These are phyloP conservation scores for Mentha longifolia DNA, from an alignment of 257 asterid genomes.

Conservation along the genomic window DNA sequence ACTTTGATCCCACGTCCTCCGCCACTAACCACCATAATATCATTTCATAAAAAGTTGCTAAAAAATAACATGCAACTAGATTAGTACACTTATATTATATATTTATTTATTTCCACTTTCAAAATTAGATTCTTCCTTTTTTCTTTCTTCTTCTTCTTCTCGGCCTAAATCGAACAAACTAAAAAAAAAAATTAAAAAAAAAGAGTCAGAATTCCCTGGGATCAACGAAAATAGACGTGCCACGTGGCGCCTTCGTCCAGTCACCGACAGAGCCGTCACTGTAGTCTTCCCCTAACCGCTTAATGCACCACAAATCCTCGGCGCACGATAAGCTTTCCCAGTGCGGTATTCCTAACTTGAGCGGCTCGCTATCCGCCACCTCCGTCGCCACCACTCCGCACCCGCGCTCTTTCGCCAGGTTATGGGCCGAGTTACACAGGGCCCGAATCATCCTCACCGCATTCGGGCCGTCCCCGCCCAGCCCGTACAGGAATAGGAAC, in stretches of 20 bases:
- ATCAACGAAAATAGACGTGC: slow-evolving; percentile 83
- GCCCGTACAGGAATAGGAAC: slow-evolving; percentile 81
- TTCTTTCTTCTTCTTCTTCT: neutral
- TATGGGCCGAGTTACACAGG: slow-evolving; percentile 66
- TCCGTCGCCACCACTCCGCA: slow-evolving; percentile 94
- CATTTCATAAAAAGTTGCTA: neutral
- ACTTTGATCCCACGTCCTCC: slow-evolving; percentile 3
- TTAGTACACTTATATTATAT: neutral
- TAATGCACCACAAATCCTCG: slow-evolving; percentile 91
- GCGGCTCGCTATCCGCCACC: slow-evolving; percentile 71
- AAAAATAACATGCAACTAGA: neutral
- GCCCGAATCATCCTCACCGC: slow-evolving; percentile 39
- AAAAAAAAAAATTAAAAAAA: neutral
- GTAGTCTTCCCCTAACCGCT: slow-evolving; percentile 71
- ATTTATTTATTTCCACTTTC: neutral
- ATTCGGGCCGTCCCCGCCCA: slow-evolving; percentile 86
- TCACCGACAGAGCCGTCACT: slow-evolving; percentile 83
- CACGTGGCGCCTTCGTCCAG: slow-evolving; percentile 88
- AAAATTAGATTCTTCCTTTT: slow-evolving; percentile 21
- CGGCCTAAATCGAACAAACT: neutral
- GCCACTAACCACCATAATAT: slow-evolving; percentile 19
- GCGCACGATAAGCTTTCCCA: slow-evolving; percentile 87
- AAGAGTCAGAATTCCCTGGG: slow-evolving; percentile 63
- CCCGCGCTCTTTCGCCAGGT: slow-evolving; percentile 59
- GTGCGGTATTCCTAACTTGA: slow-evolving; percentile 69